Evolutionary conservation across 2,329 filamentous ascomycete genomes (phyloP).

Genomic region (Teratosphaeria epicoccoides): DNA sequence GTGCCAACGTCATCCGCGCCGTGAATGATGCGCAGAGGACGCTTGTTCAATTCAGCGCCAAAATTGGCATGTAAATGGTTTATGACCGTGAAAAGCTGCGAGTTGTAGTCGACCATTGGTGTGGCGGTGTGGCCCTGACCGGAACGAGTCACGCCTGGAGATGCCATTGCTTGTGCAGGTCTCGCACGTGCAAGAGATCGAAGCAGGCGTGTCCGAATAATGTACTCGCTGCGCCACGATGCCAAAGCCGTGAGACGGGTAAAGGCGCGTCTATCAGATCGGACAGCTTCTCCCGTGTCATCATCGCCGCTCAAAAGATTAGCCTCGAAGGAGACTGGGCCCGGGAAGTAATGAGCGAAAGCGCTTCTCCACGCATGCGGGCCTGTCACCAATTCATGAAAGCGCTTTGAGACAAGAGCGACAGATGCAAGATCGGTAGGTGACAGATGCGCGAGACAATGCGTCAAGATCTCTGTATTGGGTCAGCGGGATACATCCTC

Average conservation of each 20-base stretch:
- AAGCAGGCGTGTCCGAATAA: slow-evolving; percentile 73
- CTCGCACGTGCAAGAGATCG: slow-evolving; percentile 74
- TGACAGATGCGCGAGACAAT: slow-evolving; percentile 80
- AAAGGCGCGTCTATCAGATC: slow-evolving; percentile 68
- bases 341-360: slow-evolving; percentile 83
- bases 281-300: slow-evolving; percentile 46
- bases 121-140: slow-evolving; percentile 54
- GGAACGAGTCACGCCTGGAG: slow-evolving; percentile 43
- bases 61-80: slow-evolving; percentile 74
- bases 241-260: slow-evolving; percentile 69
- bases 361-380: slow-evolving; percentile 90
- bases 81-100: slow-evolving; percentile 67
- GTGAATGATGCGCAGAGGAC: slow-evolving; percentile 68
- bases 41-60: slow-evolving; percentile 54
- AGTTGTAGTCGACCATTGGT: slow-evolving; percentile 75
- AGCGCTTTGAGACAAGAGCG: slow-evolving; percentile 75
- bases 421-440: slow-evolving; percentile 74
- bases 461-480: slow-evolving; percentile 71
- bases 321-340: slow-evolving; percentile 48
- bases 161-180: slow-evolving; percentile 47
- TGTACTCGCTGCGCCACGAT: slow-evolving; percentile 96
- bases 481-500: slow-evolving; percentile 10
- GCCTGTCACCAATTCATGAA: slow-evolving; percentile 77
- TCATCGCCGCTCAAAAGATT: slow-evolving; percentile 30
- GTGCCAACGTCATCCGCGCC: slow-evolving; percentile 68